Conservation (phyloP, 2,329 filamentous ascomycete species). For the Periconia sp. region DNA sequence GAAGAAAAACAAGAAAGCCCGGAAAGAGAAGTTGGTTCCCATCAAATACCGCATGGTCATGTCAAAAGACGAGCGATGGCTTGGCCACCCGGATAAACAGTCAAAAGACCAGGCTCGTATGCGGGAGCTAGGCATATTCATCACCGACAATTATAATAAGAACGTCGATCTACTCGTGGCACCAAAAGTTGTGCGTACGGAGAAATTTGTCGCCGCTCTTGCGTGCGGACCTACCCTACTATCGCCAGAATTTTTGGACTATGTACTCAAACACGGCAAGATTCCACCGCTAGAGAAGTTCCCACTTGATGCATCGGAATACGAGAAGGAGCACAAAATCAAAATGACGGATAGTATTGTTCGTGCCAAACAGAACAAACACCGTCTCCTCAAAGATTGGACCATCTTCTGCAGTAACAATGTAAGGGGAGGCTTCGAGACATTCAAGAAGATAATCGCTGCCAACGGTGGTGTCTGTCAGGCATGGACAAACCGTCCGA, state of each 20-base stretch:
- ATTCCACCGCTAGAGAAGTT: slow-evolving; percentile 67
- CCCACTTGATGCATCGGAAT: slow-evolving; percentile 60
- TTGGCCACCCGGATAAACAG: slow-evolving; percentile 71
- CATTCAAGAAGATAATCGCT: slow-evolving; percentile 81
- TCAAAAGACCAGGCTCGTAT: slow-evolving; percentile 79
- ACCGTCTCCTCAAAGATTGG: slow-evolving; percentile 72
- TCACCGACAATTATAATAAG: slow-evolving; percentile 72
- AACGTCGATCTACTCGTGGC: slow-evolving; percentile 85
- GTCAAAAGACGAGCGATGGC: slow-evolving; percentile 84
- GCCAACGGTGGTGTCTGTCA: slow-evolving; percentile 85
- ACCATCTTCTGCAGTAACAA: slow-evolving; percentile 82
- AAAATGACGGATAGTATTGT: slow-evolving; percentile 67
- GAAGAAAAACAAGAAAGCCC: slow-evolving; percentile 65
- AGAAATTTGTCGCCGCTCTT: slow-evolving; percentile 89
- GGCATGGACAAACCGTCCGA: slow-evolving; percentile 73
- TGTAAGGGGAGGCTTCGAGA: slow-evolving; percentile 79
- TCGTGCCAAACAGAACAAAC: slow-evolving; percentile 74
- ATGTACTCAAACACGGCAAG: slow-evolving; percentile 69
- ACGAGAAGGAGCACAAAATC: slow-evolving; percentile 72
- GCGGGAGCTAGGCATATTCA: slow-evolving; percentile 77
- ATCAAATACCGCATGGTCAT: slow-evolving; percentile 76
- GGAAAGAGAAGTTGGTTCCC: slow-evolving; percentile 54
- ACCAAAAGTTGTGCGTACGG: slow-evolving; percentile 81
- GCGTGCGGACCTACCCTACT: slow-evolving; percentile 79
- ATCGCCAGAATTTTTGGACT: slow-evolving; percentile 75